phyloP scores from a whole-genome alignment of 495 filamentous ascomycete species.

The Aspergillus funiculosus region DNA sequence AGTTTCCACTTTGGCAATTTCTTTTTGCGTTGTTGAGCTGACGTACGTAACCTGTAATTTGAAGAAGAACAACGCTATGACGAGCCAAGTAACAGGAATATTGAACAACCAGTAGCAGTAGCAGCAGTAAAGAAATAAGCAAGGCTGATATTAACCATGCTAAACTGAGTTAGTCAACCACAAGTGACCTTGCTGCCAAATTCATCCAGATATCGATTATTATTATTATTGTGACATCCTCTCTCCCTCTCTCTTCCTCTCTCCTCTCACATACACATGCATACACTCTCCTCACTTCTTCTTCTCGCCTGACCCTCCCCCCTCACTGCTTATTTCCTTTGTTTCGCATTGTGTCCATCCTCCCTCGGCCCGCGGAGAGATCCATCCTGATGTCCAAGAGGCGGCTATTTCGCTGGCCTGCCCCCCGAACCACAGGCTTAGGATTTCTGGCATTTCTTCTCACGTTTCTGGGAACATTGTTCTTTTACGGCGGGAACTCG shows the following conservation, averaged over 20 bases:
- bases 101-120: no score
- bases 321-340: not conserved
- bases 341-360: not conserved
- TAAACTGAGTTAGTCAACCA: slow-evolving; percentile 5
- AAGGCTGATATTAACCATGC: no score
- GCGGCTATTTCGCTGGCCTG: slow-evolving; percentile 22
- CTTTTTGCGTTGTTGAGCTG: no score
- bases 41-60: no score
- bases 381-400: slow-evolving; percentile 18
- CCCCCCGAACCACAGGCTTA: slow-evolving; percentile 14
- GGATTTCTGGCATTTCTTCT: slow-evolving; percentile 19
- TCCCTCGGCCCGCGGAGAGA: slow-evolving; percentile 7
- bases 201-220: slow-evolving; percentile 1
- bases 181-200: not conserved
- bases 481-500: slow-evolving; percentile 9
- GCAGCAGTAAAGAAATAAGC: no score
- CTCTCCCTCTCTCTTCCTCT: not conserved
- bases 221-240: not conserved
- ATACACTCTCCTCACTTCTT: not conserved
- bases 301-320: not conserved
- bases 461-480: slow-evolving; percentile 9
- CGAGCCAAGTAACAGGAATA: no score
- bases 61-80: no score
- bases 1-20: no score
- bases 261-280: not conserved